Evolutionary conservation across 495 filamentous ascomycete genomes (phyloP), one percentile per base, ranked within the genome.

Genomic region (Aspergillus hancockii): DNA sequence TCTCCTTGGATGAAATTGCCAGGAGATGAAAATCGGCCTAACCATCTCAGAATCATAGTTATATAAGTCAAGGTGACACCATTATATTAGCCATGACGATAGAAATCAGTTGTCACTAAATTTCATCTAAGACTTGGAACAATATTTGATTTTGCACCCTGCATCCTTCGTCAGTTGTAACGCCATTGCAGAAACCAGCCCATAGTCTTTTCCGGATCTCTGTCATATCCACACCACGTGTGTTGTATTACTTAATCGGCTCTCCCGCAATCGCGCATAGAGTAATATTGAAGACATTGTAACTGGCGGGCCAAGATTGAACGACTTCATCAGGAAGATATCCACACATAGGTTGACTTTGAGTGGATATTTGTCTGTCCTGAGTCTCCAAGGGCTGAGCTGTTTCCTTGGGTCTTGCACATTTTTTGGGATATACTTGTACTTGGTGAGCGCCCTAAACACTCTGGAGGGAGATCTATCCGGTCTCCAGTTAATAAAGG

Each of bases 1-100:
- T 76, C 81, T 88, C 8, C 82, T 91, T n/a, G 86, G 80, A 67
- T 86, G 73, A 70, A 67, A 28, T 87, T 49, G 84, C 73, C 46
- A 79, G 66, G 38, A 49, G 57, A 32, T 49, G 54, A 28, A 49
- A 54, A 34, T 69, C 64, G 67, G 52, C 52, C 34, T 54, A 54
- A 38, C 18, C 9, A 16, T 3, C 7, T 28, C 7, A 28, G 25
- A 28, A 28, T 28, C 25, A 3, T 8, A 5, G n/a, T 8, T 14
- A n/a, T 21, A 18, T 6, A 3, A 14, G 7, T 41, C 14, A 41
- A 41, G 4, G 13, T n/a, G 16, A n/a, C 38, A 41, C 7, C 18
- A 16, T 10, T 8, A 13, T 23, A 8, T 23, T 7, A 23, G 7
- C 43, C 6, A 47, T 23, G 9, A 47, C 23, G 43, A 54, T 21